These are phyloP conservation scores for Endocladia muricata DNA, from an alignment of 31 red algal species.

Conservation along the genomic window DNA sequence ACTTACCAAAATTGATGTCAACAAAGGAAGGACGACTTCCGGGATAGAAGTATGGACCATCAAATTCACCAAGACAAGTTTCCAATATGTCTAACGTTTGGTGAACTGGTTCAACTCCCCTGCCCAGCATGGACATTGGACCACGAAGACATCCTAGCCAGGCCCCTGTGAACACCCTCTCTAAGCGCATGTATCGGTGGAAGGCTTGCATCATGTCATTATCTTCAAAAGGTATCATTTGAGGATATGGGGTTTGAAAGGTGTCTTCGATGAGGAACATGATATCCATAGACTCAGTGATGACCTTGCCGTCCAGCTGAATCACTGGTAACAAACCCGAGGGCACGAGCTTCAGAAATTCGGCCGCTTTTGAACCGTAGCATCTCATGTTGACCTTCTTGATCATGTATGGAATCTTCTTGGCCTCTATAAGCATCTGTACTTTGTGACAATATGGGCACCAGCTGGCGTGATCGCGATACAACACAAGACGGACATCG, in stretches of 20 bases:
- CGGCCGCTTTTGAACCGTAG: slow-evolving; percentile 78
- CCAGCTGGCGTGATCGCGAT: slow-evolving; percentile 87
- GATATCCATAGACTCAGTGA: slow-evolving; percentile 89
- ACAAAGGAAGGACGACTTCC: slow-evolving; percentile 40
- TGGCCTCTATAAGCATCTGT: slow-evolving; percentile 76
- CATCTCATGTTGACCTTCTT: slow-evolving; percentile 93
- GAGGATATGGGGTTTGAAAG: slow-evolving; percentile 45
- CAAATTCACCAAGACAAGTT: slow-evolving; percentile 34
- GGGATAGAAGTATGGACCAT: slow-evolving; percentile 61
- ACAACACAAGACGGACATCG: slow-evolving; percentile 78
- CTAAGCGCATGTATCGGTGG: slow-evolving; percentile 60
- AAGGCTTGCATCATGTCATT: slow-evolving; percentile 75
- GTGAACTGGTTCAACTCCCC: slow-evolving; percentile 22
- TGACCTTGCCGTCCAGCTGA: slow-evolving; percentile 53
- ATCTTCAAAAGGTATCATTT: slow-evolving; percentile 59
- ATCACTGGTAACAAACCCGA: slow-evolving; percentile 82
- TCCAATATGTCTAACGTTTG: slow-evolving; percentile 58
- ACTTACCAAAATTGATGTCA: slow-evolving; percentile 61
- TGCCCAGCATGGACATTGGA: not conserved
- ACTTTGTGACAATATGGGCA: slow-evolving; percentile 95
- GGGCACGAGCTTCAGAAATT: slow-evolving; percentile 80
- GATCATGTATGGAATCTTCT: slow-evolving; percentile 74
- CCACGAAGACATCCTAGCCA: slow-evolving; percentile 65
- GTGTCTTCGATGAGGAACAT: slow-evolving; percentile 75
- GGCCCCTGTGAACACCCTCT: slow-evolving; percentile 64